Base-by-base conservation (phyloP, 208 protist genomes). In the Leptomonas pyrrhocoris region DNA sequence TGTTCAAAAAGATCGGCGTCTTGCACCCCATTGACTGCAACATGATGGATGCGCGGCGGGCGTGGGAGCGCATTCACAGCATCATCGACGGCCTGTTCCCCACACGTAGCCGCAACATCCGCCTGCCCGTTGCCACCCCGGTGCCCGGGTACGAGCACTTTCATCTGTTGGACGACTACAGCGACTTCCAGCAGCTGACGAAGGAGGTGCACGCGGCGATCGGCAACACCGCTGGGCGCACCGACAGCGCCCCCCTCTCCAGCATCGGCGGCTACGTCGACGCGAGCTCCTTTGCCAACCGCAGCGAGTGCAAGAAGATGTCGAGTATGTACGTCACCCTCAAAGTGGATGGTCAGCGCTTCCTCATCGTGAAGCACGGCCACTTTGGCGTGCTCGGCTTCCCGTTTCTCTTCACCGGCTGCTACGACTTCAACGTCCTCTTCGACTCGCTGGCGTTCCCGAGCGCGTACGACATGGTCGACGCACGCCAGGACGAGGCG, bases 321-420 rank as follows among this genome's bases (percentile, higher is more conserved):
- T 67, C 64, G 0, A 70, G 77, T 27, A 83, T 89, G 64, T 79
- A 83, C 53, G 92, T 94, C 28, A 96, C 92, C 0, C 67, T 89
- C 3, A 96, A 96, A 65, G 82, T 85, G 18, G 92, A 96, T 69
- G 92, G 92, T 0, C 54, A 86, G 63, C 86, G 92, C 13, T 88
- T 87, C 43, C 63, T 96, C 9, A 55, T 96, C 13, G 85, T 93
- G 11, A 83, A 87, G 68, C 89, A 96, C 73, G 69, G 72, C 15
- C 59, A 75, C 31, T 86, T 83, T 27, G 89, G 89, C 21, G 88
- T 85, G 45, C 76, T 96, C 34, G 89, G 86, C 27, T 88, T 96
- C 54, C 92, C 92, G 6, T 76, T 80, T 9, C 51, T 61, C 19
- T 96, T 94, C 79, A 89, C 77, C 12, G 68, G 79, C 54, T 85